Conservation (phyloP, 768 basidiomycete species). For the Mycena alexandri region DNA sequence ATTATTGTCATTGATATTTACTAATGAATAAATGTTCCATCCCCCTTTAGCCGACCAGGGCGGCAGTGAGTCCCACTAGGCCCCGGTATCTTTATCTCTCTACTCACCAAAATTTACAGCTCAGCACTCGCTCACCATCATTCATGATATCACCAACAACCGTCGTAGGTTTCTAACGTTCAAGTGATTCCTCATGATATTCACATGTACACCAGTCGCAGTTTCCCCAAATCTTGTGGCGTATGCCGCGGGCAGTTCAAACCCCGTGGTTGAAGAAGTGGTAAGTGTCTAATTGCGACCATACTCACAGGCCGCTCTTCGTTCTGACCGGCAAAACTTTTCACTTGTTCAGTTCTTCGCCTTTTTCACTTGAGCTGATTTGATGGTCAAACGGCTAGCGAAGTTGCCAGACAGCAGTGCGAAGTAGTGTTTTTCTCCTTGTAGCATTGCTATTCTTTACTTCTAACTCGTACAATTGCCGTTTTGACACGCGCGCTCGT, state of each 20-base stretch:
- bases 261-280: conserved; percentile 18
- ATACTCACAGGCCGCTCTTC: no score
- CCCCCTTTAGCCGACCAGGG: conserved; percentile 18
- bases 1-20: no score
- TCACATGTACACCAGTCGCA: conserved; percentile 16
- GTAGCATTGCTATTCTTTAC: no score
- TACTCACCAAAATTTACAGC: conserved; percentile 12
- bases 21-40: no score
- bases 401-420: no score
- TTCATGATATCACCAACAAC: conserved; percentile 26
- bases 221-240: conserved; percentile 17
- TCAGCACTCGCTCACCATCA: conserved; percentile 16
- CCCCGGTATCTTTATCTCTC: conserved; percentile 8
- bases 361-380: conserved; percentile 24
- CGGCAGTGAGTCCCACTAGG: conserved; percentile 13
- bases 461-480: no score
- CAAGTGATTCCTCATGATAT: conserved; percentile 7
- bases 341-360: conserved; percentile 12
- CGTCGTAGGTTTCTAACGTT: conserved; percentile 9
- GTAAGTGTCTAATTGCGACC: no score
- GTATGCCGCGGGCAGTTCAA: conserved; percentile 18
- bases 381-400: no score
- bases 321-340: conserved; percentile 17
- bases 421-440: no score
- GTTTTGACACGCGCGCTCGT: no score